Evolutionary conservation across 352 stramenopile genomes (phyloP), one percentile per base, ranked within the genome.

Genomic region (Thraustochytrium striatum): DNA sequence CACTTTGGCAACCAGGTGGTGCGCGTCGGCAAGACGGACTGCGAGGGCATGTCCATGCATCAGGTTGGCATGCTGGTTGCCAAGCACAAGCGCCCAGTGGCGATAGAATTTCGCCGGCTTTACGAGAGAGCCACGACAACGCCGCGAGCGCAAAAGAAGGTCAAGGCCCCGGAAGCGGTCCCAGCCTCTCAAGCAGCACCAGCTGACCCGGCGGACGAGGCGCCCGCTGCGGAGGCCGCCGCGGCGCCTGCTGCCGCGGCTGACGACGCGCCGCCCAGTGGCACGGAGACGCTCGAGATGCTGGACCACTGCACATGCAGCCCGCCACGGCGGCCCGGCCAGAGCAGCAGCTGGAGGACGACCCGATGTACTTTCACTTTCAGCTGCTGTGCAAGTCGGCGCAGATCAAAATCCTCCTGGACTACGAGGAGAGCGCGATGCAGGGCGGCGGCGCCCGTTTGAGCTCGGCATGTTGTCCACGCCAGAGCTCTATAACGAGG

Each of bases 351-450:
- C 21, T 70, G 30, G 50, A 33, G 36, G 53, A 43, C 52, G 41
- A 75, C 47, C 65, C 65, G 16, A 58, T 75, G 44, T 75, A 62
- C 65, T 75, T 75, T 61, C 65, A 75, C 50, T 75, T 75, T 75
- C 32, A 55, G 52, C 58, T 75, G 65, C 50, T 75, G 44, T 75
- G 65, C 65, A 75, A 75, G 65, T 75, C 65, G 0, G 61, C 65
- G 33, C 65, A 75, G 47, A 75, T 75, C 39, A 39, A 61, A 32
- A 75, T 75, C 32, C 52, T 75, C n/a, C 50, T 75, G 8, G 65
- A 75, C 65, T 30, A 62, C 39, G 65, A 75, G 50, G 65, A 30
- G 9, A 75, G 41, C n/a, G 30, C 52, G 32, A 47, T 38, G 32
- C 33, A 75, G 36, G 32, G 30, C 25, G 36, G 13, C 8, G 65